Evolutionary conservation across 768 basidiomycete genomes (phyloP).

Genomic region (Boletus subcaerulescens): DNA sequence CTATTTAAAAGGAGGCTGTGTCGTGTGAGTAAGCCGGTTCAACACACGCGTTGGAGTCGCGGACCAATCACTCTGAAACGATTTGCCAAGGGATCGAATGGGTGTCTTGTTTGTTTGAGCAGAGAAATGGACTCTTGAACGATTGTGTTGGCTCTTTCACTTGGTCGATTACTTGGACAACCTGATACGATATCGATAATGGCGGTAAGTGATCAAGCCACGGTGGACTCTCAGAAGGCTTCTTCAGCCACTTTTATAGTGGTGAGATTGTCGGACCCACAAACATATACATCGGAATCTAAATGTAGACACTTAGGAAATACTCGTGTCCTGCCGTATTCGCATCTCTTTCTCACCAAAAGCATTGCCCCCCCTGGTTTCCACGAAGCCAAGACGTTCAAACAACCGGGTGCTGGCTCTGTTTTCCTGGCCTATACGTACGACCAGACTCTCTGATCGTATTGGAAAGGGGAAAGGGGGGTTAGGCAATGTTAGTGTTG

Average conservation of each 20-base stretch:
- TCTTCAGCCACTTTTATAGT: slow-evolving; percentile 5
- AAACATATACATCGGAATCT: slow-evolving; percentile 3
- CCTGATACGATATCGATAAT: neutral
- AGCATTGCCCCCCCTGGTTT: slow-evolving; percentile 65
- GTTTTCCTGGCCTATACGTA: slow-evolving; percentile 70
- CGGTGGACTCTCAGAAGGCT: neutral
- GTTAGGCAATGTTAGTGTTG: slow-evolving; percentile 16
- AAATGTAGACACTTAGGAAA: neutral
- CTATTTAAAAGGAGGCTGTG: slow-evolving; percentile 5
- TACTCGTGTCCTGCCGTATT: slow-evolving; percentile 6
- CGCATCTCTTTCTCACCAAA: slow-evolving; percentile 88
- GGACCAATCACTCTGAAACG: neutral
- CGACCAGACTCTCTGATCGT: slow-evolving; percentile 51
- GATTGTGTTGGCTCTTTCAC: no score
- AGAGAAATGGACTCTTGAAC: no score
- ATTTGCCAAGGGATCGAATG: no score
- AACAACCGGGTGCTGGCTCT: slow-evolving; percentile 69
- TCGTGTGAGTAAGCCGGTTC: slow-evolving; percentile 5
- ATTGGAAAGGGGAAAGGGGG: slow-evolving; percentile 43
- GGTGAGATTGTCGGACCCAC: neutral
- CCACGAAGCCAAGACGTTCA: slow-evolving; percentile 67
- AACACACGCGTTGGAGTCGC: neutral
- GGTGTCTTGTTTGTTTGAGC: no score
- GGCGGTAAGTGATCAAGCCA: slow-evolving; percentile 12
- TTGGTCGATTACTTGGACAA: no score